These are phyloP conservation scores for Ustilago sp. DNA, from an alignment of 1,284 basidiomycete species.

Conservation along the genomic window DNA sequence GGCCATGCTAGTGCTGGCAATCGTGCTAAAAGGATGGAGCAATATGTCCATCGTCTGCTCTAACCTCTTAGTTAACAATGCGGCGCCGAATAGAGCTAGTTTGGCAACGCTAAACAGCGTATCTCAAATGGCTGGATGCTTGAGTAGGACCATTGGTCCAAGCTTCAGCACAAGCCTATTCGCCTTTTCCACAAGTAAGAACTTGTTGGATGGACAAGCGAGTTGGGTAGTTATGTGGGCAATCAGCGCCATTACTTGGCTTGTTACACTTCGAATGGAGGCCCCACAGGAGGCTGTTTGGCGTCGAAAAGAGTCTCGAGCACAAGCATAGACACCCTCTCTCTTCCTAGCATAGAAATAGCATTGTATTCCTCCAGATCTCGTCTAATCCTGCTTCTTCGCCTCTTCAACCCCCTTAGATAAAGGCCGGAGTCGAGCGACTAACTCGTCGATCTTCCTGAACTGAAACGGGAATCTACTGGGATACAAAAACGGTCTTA, in stretches of 20 bases:
- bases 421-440: slow-evolving; percentile 14
- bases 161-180: slow-evolving; percentile 48
- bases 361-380: neutral
- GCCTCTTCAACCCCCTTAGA: neutral
- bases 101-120: slow-evolving; percentile 56
- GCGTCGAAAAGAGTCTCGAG: slow-evolving; percentile 13
- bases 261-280: slow-evolving; percentile 25
- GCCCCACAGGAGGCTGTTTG: slow-evolving; percentile 31
- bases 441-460: slow-evolving; percentile 88
- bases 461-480: slow-evolving; percentile 96
- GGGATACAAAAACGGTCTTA: slow-evolving; percentile 95
- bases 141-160: slow-evolving; percentile 50
- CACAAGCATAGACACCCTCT: neutral
- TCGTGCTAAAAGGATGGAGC: slow-evolving; percentile 40
- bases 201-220: slow-evolving; percentile 40
- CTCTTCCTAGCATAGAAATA: neutral
- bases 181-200: slow-evolving; percentile 40
- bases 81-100: slow-evolving; percentile 32
- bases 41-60: slow-evolving; percentile 56
- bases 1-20: slow-evolving; percentile 9
- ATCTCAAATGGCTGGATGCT: slow-evolving; percentile 45
- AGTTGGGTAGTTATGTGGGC: slow-evolving; percentile 45
- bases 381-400: slow-evolving; percentile 7
- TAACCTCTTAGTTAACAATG: slow-evolving; percentile 55
- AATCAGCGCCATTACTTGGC: slow-evolving; percentile 21